These are phyloP conservation scores for Anastatica hierochuntica DNA, from an alignment of 345 rosid genomes.

Conservation along the genomic window DNA sequence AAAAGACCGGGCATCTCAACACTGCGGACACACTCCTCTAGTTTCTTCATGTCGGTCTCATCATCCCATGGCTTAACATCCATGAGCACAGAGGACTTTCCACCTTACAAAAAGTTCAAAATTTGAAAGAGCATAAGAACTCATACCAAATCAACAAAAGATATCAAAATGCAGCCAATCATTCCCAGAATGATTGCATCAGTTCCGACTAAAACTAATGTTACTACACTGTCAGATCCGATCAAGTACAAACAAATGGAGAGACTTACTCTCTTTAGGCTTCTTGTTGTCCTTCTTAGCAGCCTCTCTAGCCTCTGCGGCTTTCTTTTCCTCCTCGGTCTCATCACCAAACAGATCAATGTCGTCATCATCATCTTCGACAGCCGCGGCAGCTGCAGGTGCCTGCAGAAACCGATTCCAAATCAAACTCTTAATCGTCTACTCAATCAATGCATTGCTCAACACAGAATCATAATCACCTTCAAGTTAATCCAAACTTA, in stretches of 20 bases:
- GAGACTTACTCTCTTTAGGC: neutral
- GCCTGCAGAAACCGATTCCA: neutral
- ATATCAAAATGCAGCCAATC: neutral
- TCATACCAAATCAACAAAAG: neutral
- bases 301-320: neutral
- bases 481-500: neutral
- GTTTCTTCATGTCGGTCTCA: conserved; percentile 83
- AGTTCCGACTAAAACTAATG: no score
- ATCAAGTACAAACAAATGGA: neutral
- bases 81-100: conserved; percentile 88
- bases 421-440: no score
- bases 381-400: neutral
- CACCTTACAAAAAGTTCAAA: conserved; percentile 35
- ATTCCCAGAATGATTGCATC: no score
- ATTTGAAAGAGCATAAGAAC: neutral
- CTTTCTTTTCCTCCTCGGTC: neutral
- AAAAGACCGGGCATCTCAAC: conserved; percentile 77
- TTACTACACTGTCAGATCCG: neutral
- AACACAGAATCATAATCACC: no score
- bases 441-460: no score
- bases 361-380: neutral
- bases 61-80: conserved; percentile 36
- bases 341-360: neutral
- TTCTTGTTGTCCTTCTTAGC: neutral
- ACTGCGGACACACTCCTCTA: conserved; percentile 61